Percentiles rank a stretch among this genome's conserved stretches.
These are phyloP conservation scores for Clarireedia monteithiana DNA, from an alignment of 2,329 filamentous ascomycete genomes.

Conservation along the genomic window DNA sequence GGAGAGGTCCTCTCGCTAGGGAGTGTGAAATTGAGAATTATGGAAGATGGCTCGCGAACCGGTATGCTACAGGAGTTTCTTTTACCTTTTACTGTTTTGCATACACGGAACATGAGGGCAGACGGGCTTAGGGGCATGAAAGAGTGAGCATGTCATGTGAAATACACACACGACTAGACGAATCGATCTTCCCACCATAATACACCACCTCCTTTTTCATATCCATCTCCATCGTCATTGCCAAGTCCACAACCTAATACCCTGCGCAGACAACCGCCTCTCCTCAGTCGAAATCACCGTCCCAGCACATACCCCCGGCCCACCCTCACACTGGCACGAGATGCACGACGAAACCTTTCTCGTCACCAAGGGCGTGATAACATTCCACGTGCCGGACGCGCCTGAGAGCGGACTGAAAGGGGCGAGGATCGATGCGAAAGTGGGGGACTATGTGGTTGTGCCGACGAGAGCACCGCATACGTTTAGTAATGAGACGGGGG, in stretches of 20 bases:
- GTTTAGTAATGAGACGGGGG: constrained; percentile 3
- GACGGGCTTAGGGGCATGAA: no score
- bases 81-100: neutral
- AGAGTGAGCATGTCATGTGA: no score
- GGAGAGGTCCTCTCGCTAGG: neutral
- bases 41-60: neutral
- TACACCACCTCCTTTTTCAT: no score
- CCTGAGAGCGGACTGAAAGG: neutral
- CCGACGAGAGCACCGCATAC: constrained; percentile 1
- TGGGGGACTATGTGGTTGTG: constrained; percentile 6
- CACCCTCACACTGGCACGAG: constrained; percentile 5
- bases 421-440: neutral
- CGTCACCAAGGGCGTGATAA: neutral
- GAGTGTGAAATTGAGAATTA: neutral
- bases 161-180: neutral
- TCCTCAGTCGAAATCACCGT: neutral
- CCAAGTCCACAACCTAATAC: neutral
- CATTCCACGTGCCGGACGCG: neutral
- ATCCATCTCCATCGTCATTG: neutral
- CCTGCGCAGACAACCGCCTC: neutral
- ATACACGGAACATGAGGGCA: no score
- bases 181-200: neutral
- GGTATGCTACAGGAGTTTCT: neutral
- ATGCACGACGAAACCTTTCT: constrained; percentile 6
- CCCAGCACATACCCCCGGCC: neutral